Evolutionary conservation across 306 rosid genomes (phyloP).

Genomic region (Trifolium repens): DNA sequence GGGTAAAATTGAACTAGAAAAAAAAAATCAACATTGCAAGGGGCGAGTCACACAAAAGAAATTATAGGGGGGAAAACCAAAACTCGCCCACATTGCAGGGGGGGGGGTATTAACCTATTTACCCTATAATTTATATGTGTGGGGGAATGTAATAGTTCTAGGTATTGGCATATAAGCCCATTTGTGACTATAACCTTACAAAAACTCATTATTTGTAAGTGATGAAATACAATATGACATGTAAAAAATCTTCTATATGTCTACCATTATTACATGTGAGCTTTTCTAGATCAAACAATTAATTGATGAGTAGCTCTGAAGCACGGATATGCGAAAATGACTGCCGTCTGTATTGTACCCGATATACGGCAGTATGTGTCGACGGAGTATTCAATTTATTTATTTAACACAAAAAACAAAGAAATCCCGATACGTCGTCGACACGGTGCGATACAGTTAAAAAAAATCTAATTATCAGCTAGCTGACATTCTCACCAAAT

Average conservation of each 20-base stretch:
- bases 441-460: too few species aligned
- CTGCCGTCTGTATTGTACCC: not conserved
- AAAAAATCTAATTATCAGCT: not conserved
- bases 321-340: too few species aligned
- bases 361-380: too few species aligned
- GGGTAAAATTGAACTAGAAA: too few species aligned
- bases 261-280: not conserved
- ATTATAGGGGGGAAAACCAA: too few species aligned
- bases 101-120: too few species aligned
- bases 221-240: not conserved
- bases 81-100: too few species aligned
- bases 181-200: not conserved
- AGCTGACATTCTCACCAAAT: slow-evolving; percentile 2
- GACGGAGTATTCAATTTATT: too few species aligned
- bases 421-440: too few species aligned
- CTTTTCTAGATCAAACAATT: not conserved
- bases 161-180: not conserved
- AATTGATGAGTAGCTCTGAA: not conserved
- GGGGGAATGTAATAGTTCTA: not conserved
- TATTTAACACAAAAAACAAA: too few species aligned
- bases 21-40: too few species aligned
- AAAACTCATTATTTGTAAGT: not conserved
- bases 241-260: slow-evolving; percentile 22
- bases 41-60: too few species aligned
- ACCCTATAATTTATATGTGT: not conserved